Percentiles rank a stretch among this genome's conserved stretches.
phyloP scores from a whole-genome alignment of 441 rosid species.

The Erodium moschatum region DNA sequence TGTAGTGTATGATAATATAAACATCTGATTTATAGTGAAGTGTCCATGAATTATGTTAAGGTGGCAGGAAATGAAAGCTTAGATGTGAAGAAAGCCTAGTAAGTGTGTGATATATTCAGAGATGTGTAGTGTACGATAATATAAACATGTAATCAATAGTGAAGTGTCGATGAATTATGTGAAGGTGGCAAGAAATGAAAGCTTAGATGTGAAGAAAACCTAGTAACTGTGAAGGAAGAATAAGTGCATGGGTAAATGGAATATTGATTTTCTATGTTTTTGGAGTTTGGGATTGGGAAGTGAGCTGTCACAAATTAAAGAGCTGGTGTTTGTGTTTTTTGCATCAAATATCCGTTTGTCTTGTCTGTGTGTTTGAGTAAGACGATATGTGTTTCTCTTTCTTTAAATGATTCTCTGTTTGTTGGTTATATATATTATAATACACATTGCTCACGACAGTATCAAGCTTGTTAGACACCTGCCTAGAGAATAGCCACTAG shows the following conservation, averaged over 20 bases:
- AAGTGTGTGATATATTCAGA: no score
- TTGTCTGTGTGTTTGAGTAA: background rate
- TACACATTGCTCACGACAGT: constrained; percentile 4
- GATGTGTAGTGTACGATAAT: background rate
- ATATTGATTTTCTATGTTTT: background rate
- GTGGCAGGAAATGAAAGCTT: background rate
- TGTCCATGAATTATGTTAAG: background rate
- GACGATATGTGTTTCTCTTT: background rate
- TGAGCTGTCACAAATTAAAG: background rate
- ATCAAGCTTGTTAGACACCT: constrained; percentile 6
- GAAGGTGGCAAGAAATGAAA: background rate
- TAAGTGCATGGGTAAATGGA: constrained; percentile 3
- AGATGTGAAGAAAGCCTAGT: background rate
- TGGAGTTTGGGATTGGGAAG: background rate
- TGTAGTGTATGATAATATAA: background rate
- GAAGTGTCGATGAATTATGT: background rate
- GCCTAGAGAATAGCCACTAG: constrained; percentile 1
- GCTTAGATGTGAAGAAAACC: background rate
- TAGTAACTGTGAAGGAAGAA: background rate
- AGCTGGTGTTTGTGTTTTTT: background rate
- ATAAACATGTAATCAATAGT: background rate
- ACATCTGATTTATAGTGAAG: background rate
- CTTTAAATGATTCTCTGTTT: background rate
- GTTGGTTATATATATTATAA: background rate
- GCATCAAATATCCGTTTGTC: background rate